Base-by-base conservation (phyloP, 2,329 filamentous ascomycete species). In the Cytospora mali region DNA sequence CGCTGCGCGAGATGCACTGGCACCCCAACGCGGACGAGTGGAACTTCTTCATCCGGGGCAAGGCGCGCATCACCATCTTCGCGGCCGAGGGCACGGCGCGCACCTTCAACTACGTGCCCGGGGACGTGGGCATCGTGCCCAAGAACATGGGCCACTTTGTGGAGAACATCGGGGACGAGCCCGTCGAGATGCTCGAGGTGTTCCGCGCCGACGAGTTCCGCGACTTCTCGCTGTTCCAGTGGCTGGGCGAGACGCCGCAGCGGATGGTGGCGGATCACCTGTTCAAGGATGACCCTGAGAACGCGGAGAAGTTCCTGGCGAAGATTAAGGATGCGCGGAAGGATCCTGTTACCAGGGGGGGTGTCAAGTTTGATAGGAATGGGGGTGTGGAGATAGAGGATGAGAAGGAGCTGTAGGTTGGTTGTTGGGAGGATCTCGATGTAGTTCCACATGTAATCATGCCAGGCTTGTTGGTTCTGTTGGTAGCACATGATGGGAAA, bases 1-100 rank as follows among this genome's bases (percentile, higher is more conserved):
- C 88, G 0, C 79, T 93, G 71, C 84, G 90, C 11, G 90, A 92
- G 76, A 92, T 93, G 81, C 90, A 93, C 77, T 93, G 90, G 90
- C 90, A 93, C 71, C 89, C 89, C 0, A 87, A 85, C 51, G 89
- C 89, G 14, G 90, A 93, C 70, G 90, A 93, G 73, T 93, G 90
- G 90, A 90, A 86, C 7, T 93, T 90, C 75, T 92, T 93, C 78
- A 84, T 93, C 72, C 76, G 77, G 28, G 91, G 91, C 0, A 84
- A 85, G 48, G 91, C 88, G 0, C 84, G 90, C 33, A 84, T 92
- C 16, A 93, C 90, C 16, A 84, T 93, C 67, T 93, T 93, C 71
- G 88, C 84, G 0, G 82, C 89, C 2, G 84, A 89, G 68, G 85
- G 87, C 29, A 85, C 79, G 25, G 89, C 90, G 0, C 81, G 89